Evolutionary conservation across 208 protist genomes (phyloP).

Genomic region (Leishmania turanica): DNA sequence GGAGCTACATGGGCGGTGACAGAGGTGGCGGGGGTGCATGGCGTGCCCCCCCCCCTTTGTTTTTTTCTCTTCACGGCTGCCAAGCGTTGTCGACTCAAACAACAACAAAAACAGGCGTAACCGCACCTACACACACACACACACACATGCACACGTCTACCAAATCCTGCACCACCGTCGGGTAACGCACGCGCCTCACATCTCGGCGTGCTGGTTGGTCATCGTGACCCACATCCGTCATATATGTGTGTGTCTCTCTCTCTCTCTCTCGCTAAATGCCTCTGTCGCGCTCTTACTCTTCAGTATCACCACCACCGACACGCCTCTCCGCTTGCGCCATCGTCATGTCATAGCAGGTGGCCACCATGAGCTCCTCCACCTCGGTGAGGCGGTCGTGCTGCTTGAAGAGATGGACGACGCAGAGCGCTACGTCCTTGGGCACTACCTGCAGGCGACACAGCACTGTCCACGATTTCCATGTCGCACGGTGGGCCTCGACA

Average conservation of each 20-base stretch:
- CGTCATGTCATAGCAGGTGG: constrained; percentile 19
- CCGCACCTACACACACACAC: constrained; percentile 7
- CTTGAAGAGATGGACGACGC: constrained; percentile 39
- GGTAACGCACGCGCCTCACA: background rate
- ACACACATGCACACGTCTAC: constrained; percentile 12
- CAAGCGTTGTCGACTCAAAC: background rate
- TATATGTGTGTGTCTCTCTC: background rate
- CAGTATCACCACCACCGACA: background rate
- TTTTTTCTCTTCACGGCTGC: background rate
- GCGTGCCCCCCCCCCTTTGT: background rate
- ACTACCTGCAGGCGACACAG: constrained; percentile 46
- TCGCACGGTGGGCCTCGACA: constrained; percentile 34
- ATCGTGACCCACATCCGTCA: background rate
- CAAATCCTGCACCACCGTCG: background rate
- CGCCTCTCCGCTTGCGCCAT: background rate
- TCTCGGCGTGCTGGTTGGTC: background rate
- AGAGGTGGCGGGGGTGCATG: background rate
- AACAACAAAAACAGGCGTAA: background rate
- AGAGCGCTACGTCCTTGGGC: constrained; percentile 23
- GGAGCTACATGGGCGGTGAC: background rate
- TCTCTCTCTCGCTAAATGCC: background rate
- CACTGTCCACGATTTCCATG: constrained; percentile 55
- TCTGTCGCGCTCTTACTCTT: background rate
- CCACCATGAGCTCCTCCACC: constrained; percentile 78
- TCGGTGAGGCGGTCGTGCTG: constrained; percentile 39